Evolutionary conservation across 306 rosid genomes (phyloP), one percentile per base, ranked within the genome.

Genomic region (Dryas drummondii): DNA sequence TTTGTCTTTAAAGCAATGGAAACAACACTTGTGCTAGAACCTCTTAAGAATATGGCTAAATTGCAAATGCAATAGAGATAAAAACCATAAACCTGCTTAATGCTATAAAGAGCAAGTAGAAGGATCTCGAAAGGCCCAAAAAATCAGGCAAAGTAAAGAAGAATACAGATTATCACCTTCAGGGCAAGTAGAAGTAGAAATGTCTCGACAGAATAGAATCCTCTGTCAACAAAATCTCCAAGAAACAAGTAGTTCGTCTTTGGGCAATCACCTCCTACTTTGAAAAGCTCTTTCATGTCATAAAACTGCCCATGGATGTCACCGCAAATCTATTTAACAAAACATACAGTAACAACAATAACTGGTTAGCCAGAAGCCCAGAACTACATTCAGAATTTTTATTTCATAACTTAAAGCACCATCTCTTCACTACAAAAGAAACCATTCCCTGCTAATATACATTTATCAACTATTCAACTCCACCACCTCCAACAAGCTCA

Each of bases 261-360:
- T 11, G 98, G 99, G 85, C 99, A 96, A 77, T 96, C 99, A 17
- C 96, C 97, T 84, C 99, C 99, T 7, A 96, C 99, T 89, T 87
- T 96, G 87, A 96, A 96, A 82, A 96, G 99, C 91, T 96, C 99
- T 76, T 92, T 96, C 99, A 92, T 87, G 79, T 96, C 99, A 74
- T 96, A 96, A 83, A 96, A 96, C 77, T 96, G 99, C 61, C 99
- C 98, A 50, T 96, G 99, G 76, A 96, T 96, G 88, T 92, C 99
- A 17, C 99, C 99, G 44, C 99, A 96, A 80, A 96, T 96, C 99
- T 96, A 86, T 17, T 55, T 22, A 5, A 68, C 70, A 46, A n/a
- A 53, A 27, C 27, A n/a, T 7, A 54, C 6, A 26, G n/a, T 11
- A 51, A 62, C 73, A 74, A 76, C 26, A 45, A 45, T n/a, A 69